Evolutionary conservation across 345 rosid species (phyloP).

Genomic region (Gossypium bickii): DNA sequence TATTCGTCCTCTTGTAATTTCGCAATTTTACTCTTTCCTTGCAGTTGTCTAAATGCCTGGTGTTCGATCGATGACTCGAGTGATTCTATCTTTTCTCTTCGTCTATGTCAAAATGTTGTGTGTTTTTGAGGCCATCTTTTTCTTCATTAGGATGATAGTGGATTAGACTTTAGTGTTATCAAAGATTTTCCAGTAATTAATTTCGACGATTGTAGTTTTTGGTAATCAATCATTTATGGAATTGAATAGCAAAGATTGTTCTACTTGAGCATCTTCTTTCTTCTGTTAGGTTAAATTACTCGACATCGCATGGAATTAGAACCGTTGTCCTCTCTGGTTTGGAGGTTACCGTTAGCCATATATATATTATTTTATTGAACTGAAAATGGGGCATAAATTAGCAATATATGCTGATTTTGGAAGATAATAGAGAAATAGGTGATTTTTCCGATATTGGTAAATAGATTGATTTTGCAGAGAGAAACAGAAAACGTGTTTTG

Average conservation of each 20-base stretch:
- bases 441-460: no score
- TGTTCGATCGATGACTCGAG: background rate
- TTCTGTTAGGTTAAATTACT: background rate
- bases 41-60: background rate
- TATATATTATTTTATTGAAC: no score
- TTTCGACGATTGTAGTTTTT: background rate
- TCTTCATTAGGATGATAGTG: conserved; percentile 5
- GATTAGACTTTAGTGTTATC: background rate
- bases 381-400: no score
- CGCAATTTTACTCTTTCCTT: background rate
- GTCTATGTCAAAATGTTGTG: background rate
- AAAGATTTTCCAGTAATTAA: background rate
- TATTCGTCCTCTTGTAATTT: background rate
- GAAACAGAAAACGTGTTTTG: no score
- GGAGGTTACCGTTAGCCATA: no score
- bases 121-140: background rate
- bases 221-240: background rate
- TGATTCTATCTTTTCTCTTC: background rate
- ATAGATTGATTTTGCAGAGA: no score
- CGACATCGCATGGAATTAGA: background rate
- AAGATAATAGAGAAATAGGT: no score
- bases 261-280: background rate
- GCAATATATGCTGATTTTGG: no score
- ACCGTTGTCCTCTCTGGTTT: background rate
- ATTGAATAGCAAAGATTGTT: background rate